phyloP scores from a whole-genome alignment of 768 basidiomycete species.

The Kwoniella europaea region DNA sequence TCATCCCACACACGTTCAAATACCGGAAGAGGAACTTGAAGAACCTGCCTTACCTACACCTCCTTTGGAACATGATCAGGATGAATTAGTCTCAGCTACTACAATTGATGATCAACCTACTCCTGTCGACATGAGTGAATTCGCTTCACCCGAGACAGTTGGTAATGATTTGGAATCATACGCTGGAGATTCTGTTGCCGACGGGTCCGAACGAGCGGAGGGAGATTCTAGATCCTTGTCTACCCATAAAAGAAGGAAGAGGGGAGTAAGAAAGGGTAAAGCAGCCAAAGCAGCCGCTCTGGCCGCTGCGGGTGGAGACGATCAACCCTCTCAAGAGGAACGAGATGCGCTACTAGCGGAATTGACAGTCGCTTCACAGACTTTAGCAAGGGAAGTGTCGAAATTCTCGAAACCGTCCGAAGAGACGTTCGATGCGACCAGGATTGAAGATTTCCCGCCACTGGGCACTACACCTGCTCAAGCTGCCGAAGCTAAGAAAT shows the following conservation, averaged over 20 bases:
- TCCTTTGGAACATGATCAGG: constrained; percentile 35
- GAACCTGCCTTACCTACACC: constrained; percentile 32
- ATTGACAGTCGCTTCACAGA: constrained; percentile 79
- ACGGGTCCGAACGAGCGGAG: constrained; percentile 19
- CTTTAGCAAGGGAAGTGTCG: constrained; percentile 76
- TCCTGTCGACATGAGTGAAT: constrained; percentile 27
- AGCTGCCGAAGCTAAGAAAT: constrained; percentile 70
- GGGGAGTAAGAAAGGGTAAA: constrained; percentile 84
- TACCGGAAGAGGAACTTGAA: constrained; percentile 9
- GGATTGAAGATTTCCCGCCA: constrained; percentile 60
- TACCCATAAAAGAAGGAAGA: constrained; percentile 77
- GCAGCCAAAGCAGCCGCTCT: constrained; percentile 55
- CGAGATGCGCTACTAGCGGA: constrained; percentile 63
- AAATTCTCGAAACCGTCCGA: constrained; percentile 39
- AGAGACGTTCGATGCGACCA: constrained; percentile 31
- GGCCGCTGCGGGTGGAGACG: constrained; percentile 52
- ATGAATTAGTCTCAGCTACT: constrained; percentile 41
- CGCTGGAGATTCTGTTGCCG: constrained; percentile 16
- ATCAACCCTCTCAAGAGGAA: constrained; percentile 61
- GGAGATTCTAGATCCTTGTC: constrained; percentile 68
- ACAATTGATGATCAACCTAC: constrained; percentile 45
- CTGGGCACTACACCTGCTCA: constrained; percentile 51
- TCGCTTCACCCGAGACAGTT: constrained; percentile 36
- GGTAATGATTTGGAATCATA: constrained; percentile 8
- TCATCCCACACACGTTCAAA: not conserved